Evolutionary conservation across 208 protist genomes (phyloP).

Genomic region (Trypanosoma platydactyli): DNA sequence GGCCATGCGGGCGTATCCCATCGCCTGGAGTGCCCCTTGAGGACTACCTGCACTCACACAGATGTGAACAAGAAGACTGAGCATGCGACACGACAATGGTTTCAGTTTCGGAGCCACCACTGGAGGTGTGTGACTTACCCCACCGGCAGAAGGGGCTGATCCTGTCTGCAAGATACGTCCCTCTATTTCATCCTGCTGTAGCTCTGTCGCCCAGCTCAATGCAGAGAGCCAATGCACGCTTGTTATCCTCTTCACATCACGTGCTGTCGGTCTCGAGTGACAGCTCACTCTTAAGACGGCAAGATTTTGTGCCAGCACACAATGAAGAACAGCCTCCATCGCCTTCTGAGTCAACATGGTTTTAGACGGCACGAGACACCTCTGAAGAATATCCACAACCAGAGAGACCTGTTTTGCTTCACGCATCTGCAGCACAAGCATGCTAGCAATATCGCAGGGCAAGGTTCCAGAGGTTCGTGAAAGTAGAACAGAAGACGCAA

Average conservation of each 20-base stretch:
- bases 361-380: constrained; percentile 64
- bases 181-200: constrained; percentile 46
- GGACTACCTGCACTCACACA: constrained; percentile 77
- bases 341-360: constrained; percentile 40
- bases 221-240: constrained; percentile 78
- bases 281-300: neutral
- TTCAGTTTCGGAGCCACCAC: constrained; percentile 19
- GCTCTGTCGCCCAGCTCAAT: constrained; percentile 63
- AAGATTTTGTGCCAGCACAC: constrained; percentile 68
- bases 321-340: constrained; percentile 63
- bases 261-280: neutral
- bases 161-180: constrained; percentile 57
- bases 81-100: constrained; percentile 44
- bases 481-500: constrained; percentile 49
- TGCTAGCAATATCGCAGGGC: constrained; percentile 60
- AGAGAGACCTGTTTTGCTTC: constrained; percentile 43
- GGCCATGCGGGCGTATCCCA: constrained; percentile 65
- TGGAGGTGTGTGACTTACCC: constrained; percentile 18
- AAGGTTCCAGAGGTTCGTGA: constrained; percentile 34
- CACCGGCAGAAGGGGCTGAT: constrained; percentile 55
- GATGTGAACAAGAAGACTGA: constrained; percentile 75
- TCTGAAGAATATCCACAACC: constrained; percentile 63
- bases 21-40: constrained; percentile 56
- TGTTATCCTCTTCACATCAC: neutral
- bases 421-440: constrained; percentile 60